Percentiles rank a stretch among this genome's conserved stretches.
Conservation (phyloP, 371 early-diverging fungal species). For the Mortierella sp. region DNA sequence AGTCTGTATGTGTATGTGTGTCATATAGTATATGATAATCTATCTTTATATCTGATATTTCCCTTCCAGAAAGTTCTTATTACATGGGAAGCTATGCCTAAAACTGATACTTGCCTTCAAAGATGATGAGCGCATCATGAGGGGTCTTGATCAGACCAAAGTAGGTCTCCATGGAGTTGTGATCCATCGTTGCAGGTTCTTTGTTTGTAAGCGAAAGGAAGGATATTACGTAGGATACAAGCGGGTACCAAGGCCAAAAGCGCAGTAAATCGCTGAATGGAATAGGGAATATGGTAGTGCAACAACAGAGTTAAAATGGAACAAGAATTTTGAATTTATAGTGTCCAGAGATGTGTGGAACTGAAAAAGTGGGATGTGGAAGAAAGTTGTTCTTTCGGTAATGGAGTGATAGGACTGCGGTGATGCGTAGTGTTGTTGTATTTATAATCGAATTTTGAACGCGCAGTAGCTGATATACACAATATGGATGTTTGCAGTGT, state of each 20-base stretch:
- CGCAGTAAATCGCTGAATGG: not conserved
- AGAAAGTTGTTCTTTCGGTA: too few species aligned
- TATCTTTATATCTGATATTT: too few species aligned
- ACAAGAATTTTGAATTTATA: not conserved
- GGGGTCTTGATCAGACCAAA: conserved; percentile 83
- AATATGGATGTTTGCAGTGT: not conserved
- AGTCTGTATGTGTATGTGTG: too few species aligned
- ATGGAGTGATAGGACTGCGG: not conserved
- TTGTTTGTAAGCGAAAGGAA: not conserved
- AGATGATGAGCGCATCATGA: conserved; percentile 83
- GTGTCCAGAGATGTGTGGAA: not conserved
- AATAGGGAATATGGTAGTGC: not conserved
- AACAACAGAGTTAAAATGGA: not conserved
- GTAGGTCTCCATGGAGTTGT: conserved; percentile 74
- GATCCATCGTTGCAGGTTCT: not conserved
- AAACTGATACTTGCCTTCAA: conserved; percentile 65
- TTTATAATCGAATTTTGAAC: not conserved
- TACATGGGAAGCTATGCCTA: not conserved
- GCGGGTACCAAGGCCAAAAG: not conserved
- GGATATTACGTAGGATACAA: not conserved
- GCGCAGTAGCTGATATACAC: not conserved
- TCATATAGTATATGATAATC: too few species aligned
- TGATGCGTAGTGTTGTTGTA: not conserved
- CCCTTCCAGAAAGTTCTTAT: not conserved
- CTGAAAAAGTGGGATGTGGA: not conserved